Conservation (phyloP, 1,284 basidiomycete genomes). For the Meripilus lineatus region DNA sequence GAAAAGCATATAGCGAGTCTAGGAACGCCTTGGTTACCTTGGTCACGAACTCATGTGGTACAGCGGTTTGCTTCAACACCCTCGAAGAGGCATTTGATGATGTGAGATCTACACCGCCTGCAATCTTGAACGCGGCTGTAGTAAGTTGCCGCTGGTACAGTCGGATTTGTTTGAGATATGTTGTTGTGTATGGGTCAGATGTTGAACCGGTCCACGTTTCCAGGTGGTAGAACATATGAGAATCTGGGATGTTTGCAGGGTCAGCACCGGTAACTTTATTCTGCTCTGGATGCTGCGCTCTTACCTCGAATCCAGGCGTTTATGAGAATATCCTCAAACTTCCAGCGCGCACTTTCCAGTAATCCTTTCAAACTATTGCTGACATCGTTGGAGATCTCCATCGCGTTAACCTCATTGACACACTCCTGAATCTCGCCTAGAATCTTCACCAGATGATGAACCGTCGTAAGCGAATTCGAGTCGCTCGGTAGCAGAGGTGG, state of each 20-base stretch:
- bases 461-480: conserved; percentile 80
- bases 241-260: conserved; percentile 48
- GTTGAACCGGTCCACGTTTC: conserved; percentile 80
- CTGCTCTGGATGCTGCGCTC: background rate
- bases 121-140: conserved; percentile 77
- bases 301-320: conserved; percentile 80
- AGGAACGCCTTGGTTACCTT: conserved; percentile 87
- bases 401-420: conserved; percentile 72
- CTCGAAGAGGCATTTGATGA: conserved; percentile 37
- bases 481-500: conserved; percentile 71
- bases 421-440: conserved; percentile 85
- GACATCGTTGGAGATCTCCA: conserved; percentile 81
- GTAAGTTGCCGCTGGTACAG: conserved; percentile 82
- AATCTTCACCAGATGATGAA: conserved; percentile 76
- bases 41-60: conserved; percentile 52
- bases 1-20: conserved; percentile 82
- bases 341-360: conserved; percentile 83
- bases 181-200: conserved; percentile 52
- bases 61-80: conserved; percentile 50
- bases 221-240: conserved; percentile 77
- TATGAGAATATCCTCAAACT: conserved; percentile 81
- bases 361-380: conserved; percentile 65
- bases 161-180: conserved; percentile 73
- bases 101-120: conserved; percentile 69
- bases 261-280: too few species aligned